Base-by-base conservation (phyloP, 108 stramenopile genomes). In the Cyclotella kingstonii region DNA sequence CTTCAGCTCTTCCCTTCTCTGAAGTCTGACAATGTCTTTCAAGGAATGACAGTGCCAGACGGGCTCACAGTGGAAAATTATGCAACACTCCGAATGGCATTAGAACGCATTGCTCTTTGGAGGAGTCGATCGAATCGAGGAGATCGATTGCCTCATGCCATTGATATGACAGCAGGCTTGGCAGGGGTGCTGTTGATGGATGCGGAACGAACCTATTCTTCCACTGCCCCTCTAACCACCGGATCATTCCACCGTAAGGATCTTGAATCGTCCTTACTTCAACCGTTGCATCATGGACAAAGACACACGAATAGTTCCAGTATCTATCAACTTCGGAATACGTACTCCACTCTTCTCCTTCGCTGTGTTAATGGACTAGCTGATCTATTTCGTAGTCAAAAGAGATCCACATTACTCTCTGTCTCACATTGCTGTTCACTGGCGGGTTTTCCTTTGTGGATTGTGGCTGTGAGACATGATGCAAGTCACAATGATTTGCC, bases 281-380 rank as follows among this genome's bases (percentile, higher is more conserved):
- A n/a, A n/a, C n/a, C n/a, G n/a, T n/a, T n/a, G n/a, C n/a, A n/a
- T n/a, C n/a, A n/a, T n/a, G n/a, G n/a, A n/a, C n/a, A 43, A 31
- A 41, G 18, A 14, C 26, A 21, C 39, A 56, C 19, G 25, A 54
- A 9, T 40, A 22, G 39, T 22, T 27, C 40, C 3, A 45, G 34
- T 18, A 25, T 45, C 40, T 53, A 68, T 27, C 75, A 89, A 66
- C 68, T 93, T 9, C 78, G 85, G 9, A 68, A 85, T 34, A 54
- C 85, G 7, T 93, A 90, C 48, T 76, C 85, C 11, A 66, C 85
- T 25, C 81, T 85, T 1, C 77, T 93, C 27, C 52, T 89, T 0
- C 74, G 92, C n/a, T 73, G 74, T 22, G 89, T 93, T 60, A 93
- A 93, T 70, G 92, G 89, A 19, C 71, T 90, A 36, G 89, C 92